Evolutionary conservation across 371 early-diverging fungal species (phyloP), one percentile per base, ranked within the genome.

Genomic region (Mycotypha africana): DNA sequence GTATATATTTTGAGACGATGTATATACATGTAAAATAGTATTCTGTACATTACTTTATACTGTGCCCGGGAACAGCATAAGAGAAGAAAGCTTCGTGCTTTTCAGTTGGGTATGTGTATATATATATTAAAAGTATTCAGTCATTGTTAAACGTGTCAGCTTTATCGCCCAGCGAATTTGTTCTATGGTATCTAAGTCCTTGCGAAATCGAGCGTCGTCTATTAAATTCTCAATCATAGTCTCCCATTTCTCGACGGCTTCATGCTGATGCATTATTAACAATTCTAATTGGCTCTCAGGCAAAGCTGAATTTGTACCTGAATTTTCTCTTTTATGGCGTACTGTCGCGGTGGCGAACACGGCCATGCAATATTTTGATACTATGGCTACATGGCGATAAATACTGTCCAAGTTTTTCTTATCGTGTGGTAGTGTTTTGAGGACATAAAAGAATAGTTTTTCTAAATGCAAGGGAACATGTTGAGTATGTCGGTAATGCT

Each of bases 131-230:
- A 59, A 25, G 25, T 53, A 53, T 16, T 53, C 53, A 1, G 34
- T 31, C 12, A 58, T 23, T 3, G 49, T 53, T 15, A 59, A 12
- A 17, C 19, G 42, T 11, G 56, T 51, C 17, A 50, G 47, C 17
- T 50, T 56, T 2, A 55, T 38, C 1, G 47, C 20, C 56, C 60
- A 55, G 14, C 55, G 51, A 19, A 59, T 55, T 15, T 54, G 48
- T 24, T 49, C 59, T 8, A 45, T 17, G 3, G 40, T 11, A 2
- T 32, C 25, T 12, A 50, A 20, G 28, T 45, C 44, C 0, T 22
- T 14, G 21, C 2, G 21, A 14, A 42, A 12, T 11, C 22, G 12
- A 17, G 26, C 14, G 7, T 25, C 31, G 1, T 16, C 10, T 2
- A 37, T 22, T 8, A 36, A 20, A 3, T 36, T 14, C 38, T 58